A percentile compares a stretch with the other conserved stretches of the same genome.
Evolutionary conservation across 2,329 filamentous ascomycete genomes (phyloP).

Genomic region (Aspergillus thermomutatus): DNA sequence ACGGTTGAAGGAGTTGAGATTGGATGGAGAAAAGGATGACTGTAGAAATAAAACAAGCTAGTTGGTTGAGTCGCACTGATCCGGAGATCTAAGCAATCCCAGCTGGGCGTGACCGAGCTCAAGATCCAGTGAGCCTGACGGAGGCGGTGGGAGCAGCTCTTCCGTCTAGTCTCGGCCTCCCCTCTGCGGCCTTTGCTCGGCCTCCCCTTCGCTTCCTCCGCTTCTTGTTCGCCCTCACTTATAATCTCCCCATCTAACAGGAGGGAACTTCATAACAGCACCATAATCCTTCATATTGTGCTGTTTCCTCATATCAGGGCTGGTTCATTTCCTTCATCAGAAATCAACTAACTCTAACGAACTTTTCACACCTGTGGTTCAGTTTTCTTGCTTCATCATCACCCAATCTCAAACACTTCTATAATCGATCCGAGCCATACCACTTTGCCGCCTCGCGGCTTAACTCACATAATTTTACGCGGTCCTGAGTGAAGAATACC

Average conservation of each 20-base stretch:
- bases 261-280: slow-evolving; percentile 8
- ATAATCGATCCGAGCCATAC: slow-evolving; percentile 9
- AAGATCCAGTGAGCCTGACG: slow-evolving; percentile 26
- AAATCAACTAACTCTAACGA: background rate
- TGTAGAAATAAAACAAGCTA: slow-evolving; percentile 2
- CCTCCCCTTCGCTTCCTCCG: slow-evolving; percentile 20
- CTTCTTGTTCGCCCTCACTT: slow-evolving; percentile 6
- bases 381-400: background rate
- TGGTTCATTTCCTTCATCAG: background rate
- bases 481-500: slow-evolving; percentile 7
- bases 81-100: background rate
- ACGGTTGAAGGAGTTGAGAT: slow-evolving; percentile 2
- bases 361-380: background rate
- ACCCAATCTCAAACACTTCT: background rate
- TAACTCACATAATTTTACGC: background rate
- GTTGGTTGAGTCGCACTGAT: slow-evolving; percentile 11
- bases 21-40: slow-evolving; percentile 1
- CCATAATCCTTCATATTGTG: slow-evolving; percentile 7
- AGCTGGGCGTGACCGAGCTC: slow-evolving; percentile 1
- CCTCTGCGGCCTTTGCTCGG: slow-evolving; percentile 23
- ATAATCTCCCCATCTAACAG: slow-evolving; percentile 9
- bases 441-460: slow-evolving; percentile 12
- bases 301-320: background rate
- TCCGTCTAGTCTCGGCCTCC: slow-evolving; percentile 11
- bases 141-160: slow-evolving; percentile 30